A percentile compares a stretch with the other conserved stretches of the same genome.
phyloP scores from a whole-genome alignment of 2,329 filamentous ascomycete genomes.

The Paraphaeosphaeria sporulosa region DNA sequence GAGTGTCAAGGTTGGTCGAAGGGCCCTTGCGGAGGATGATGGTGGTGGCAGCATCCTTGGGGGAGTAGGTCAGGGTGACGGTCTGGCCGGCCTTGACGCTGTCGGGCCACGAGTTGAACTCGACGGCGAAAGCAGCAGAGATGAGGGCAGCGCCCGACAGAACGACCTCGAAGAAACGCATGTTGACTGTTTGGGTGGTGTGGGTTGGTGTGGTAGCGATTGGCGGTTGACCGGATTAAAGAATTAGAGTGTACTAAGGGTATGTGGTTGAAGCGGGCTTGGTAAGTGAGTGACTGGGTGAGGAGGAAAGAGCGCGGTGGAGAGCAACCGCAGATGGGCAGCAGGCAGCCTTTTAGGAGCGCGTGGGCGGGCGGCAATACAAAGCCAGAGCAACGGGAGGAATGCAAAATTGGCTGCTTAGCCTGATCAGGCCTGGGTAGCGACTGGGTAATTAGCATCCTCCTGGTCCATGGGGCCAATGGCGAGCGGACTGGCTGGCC shows the following conservation, averaged over 20 bases:
- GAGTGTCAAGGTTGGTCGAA: slow-evolving; percentile 58
- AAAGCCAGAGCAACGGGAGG: slow-evolving; percentile 41
- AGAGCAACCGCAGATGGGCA: slow-evolving; percentile 20
- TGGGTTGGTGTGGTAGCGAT: slow-evolving; percentile 2
- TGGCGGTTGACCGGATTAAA: slow-evolving; percentile 18
- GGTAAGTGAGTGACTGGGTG: slow-evolving; percentile 38
- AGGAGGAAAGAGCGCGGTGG: slow-evolving; percentile 24
- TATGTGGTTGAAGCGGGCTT: slow-evolving; percentile 11
- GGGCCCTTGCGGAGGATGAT: slow-evolving; percentile 64
- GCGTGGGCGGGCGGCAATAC: slow-evolving; percentile 28
- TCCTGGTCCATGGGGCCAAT: slow-evolving; percentile 21
- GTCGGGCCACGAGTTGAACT: slow-evolving; percentile 60
- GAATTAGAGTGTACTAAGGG: slow-evolving; percentile 26
- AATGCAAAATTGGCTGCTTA: slow-evolving; percentile 40
- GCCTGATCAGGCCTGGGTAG: slow-evolving; percentile 10
- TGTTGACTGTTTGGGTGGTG: slow-evolving; percentile 41
- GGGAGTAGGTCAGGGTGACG: slow-evolving; percentile 59
- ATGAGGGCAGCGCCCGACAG: slow-evolving; percentile 51
- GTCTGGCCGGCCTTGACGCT: slow-evolving; percentile 58
- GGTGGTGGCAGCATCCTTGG: slow-evolving; percentile 57
- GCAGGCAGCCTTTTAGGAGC: slow-evolving; percentile 32
- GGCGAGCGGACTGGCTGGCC: slow-evolving; percentile 8
- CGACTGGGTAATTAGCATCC: slow-evolving; percentile 15
- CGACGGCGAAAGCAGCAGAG: slow-evolving; percentile 54
- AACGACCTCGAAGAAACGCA: slow-evolving; percentile 61